Percentiles rank a stretch among this genome's conserved stretches.
Evolutionary conservation across 2,329 filamentous ascomycete genomes (phyloP).

Genomic region (Apiospora malaysiana): DNA sequence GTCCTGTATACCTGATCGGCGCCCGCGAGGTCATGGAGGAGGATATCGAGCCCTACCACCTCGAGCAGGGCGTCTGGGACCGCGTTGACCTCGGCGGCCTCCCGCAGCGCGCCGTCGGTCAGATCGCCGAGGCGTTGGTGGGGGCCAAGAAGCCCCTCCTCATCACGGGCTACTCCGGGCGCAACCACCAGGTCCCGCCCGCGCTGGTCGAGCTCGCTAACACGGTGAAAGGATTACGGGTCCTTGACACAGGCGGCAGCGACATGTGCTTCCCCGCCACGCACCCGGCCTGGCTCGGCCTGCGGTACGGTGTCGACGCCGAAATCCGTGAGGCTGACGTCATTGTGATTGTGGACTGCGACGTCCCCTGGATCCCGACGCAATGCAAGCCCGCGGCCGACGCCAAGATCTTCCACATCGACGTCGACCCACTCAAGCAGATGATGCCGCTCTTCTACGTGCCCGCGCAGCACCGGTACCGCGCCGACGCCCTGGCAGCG

Average conservation of each 20-base stretch:
- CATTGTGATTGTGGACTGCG: slow-evolving; percentile 85
- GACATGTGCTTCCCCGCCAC: slow-evolving; percentile 82
- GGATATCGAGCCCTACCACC: slow-evolving; percentile 74
- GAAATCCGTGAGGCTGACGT: slow-evolving; percentile 79
- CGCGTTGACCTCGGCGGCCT: slow-evolving; percentile 71
- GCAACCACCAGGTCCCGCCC: slow-evolving; percentile 67
- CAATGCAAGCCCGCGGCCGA: slow-evolving; percentile 61
- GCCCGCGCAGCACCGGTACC: slow-evolving; percentile 67
- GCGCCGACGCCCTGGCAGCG: slow-evolving; percentile 67
- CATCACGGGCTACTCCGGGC: slow-evolving; percentile 73
- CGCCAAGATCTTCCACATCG: slow-evolving; percentile 66
- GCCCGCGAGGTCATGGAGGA: slow-evolving; percentile 86
- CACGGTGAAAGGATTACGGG: slow-evolving; percentile 69
- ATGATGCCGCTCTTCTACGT: slow-evolving; percentile 79
- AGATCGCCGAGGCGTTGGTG: slow-evolving; percentile 68
- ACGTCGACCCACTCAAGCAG: slow-evolving; percentile 71
- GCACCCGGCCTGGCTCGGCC: slow-evolving; percentile 71
- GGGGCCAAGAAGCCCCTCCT: slow-evolving; percentile 70
- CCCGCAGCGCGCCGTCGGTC: slow-evolving; percentile 55
- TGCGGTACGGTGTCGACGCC: slow-evolving; percentile 77
- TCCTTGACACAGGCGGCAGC: slow-evolving; percentile 77
- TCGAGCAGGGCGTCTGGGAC: slow-evolving; percentile 74
- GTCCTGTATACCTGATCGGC: slow-evolving; percentile 80
- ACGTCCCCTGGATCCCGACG: slow-evolving; percentile 93
- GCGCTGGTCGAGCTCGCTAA: slow-evolving; percentile 72